Evolutionary conservation across 1,139 yeast genomes (phyloP), one percentile per base, ranked within the genome.

Genomic region (Cylindricascospora bacillispora): DNA sequence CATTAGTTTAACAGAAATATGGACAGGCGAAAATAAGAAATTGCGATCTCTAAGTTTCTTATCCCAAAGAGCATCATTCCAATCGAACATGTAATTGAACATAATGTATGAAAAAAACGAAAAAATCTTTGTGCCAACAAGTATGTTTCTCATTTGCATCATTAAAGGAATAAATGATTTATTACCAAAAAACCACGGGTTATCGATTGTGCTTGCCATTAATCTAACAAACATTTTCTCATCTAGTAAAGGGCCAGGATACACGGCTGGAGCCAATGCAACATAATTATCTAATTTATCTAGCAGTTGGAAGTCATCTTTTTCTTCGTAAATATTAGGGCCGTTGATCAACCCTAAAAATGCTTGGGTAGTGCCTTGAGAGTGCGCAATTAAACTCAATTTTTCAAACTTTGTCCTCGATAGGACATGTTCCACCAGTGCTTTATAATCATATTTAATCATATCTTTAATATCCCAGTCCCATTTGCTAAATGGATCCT

Each of bases 331-430:
- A 2, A 52, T 25, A 11, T 40, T 32, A 21, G 45, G 48, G 4
- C 55, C 55, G 52, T 72, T 67, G 26, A 60, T 58, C 21, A 76
- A 52, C 1, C 76, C 67, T 45, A 80, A 58, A 34, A 83, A 77
- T 1, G 78, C 65, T 52, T 85, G 94, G 0, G 95, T 72, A 3
- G 95, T 83, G 2, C 97, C 97, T 56, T 89, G 98, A 15, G 93
- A 82, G 49, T 89, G 98, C 0, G 89, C 86, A 10, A 78, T 65
- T 16, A 86, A 56, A 0, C 77, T 65, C 11, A 85, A 49, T 44
- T 77, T 70, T 5, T 57, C 47, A 17, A 39, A 43, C 15, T 38
- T 35, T 0, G 70, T 56, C 23, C 57, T 50, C 13, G 60, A 52
- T 25, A 74, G 52, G 1, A 85, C 77, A 35, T 67, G 65, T 23